A percentile compares a stretch with the other conserved stretches of the same genome.
phyloP scores from a whole-genome alignment of 768 basidiomycete genomes.

The Xanthoconium purpureum region DNA sequence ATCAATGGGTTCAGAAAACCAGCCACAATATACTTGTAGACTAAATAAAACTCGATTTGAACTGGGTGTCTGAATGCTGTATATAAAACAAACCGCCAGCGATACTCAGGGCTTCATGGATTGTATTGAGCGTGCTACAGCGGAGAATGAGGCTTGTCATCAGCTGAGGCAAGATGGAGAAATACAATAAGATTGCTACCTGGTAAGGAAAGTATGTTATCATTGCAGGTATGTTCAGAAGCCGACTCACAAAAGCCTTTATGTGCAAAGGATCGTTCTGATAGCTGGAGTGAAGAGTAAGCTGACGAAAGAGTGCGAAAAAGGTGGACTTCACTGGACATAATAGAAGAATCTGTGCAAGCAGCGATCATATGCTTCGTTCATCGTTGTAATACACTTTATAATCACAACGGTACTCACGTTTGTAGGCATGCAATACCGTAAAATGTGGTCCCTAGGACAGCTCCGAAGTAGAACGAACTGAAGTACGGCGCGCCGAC shows the following conservation, averaged over 20 bases:
- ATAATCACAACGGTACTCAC: not conserved
- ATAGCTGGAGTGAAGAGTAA: not conserved
- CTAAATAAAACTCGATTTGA: not conserved
- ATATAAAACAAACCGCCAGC: slow-evolving; percentile 4
- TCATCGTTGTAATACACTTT: not conserved
- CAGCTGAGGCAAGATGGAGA: not conserved
- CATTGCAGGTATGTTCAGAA: not conserved
- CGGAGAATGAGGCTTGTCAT: not conserved
- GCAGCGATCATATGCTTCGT: too few species aligned
- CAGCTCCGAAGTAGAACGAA: not conserved
- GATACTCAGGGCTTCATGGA: slow-evolving; percentile 7
- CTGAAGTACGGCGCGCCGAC: too few species aligned
- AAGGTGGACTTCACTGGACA: not conserved
- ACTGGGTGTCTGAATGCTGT: not conserved
- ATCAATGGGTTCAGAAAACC: not conserved
- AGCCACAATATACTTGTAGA: slow-evolving; percentile 1
- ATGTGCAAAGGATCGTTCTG: not conserved
- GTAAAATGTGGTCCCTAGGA: slow-evolving; percentile 1
- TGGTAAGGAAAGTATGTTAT: not conserved
- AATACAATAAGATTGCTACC: not conserved
- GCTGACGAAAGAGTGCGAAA: not conserved
- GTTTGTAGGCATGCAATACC: not conserved
- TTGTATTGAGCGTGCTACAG: not conserved
- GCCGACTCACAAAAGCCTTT: slow-evolving; percentile 1
- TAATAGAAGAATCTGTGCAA: slow-evolving; percentile 8